phyloP scores from a whole-genome alignment of 805 yeast genomes.

The Saccharomycopsis schoenii region DNA sequence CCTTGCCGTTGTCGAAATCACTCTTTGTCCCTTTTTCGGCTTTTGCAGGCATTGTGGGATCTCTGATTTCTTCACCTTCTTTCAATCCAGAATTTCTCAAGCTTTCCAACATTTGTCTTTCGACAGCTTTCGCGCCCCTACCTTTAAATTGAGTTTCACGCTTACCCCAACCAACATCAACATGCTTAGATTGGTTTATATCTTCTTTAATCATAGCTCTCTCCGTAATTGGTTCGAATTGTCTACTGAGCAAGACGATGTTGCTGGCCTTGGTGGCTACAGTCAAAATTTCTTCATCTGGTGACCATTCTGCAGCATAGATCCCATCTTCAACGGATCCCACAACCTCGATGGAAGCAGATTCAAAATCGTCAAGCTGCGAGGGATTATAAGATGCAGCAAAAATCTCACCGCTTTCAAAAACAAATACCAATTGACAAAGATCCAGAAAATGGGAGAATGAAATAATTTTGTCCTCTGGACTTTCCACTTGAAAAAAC shows the following conservation, averaged over 20 bases:
- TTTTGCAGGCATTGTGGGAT: constrained; percentile 77
- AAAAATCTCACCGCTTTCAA: constrained; percentile 67
- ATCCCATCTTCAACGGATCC: constrained; percentile 79
- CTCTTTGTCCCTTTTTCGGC: constrained; percentile 62
- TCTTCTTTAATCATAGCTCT: constrained; percentile 49
- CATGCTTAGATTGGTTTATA: constrained; percentile 63
- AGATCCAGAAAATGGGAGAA: constrained; percentile 64
- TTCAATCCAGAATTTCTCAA: constrained; percentile 50
- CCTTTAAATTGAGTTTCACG: constrained; percentile 96
- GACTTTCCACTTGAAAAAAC: constrained; percentile 39
- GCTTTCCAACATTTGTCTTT: constrained; percentile 46
- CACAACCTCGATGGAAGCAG: constrained; percentile 56
- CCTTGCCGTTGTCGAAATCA: constrained; percentile 38
- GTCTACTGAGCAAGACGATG: constrained; percentile 57
- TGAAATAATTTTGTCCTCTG: constrained; percentile 29
- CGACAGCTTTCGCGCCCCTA: constrained; percentile 74
- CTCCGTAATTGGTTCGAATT: constrained; percentile 74
- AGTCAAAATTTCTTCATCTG: constrained; percentile 79
- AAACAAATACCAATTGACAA: constrained; percentile 55
- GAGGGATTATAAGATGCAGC: constrained; percentile 50
- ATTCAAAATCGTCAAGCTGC: constrained; percentile 30
- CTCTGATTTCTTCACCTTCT: constrained; percentile 58
- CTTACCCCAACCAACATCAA: constrained; percentile 97
- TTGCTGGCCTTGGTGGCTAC: constrained; percentile 54
- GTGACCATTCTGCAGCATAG: constrained; percentile 72